These are phyloP conservation scores for Apiospora rasikravindrae DNA, from an alignment of 2,329 filamentous ascomycete genomes.

Conservation along the genomic window DNA sequence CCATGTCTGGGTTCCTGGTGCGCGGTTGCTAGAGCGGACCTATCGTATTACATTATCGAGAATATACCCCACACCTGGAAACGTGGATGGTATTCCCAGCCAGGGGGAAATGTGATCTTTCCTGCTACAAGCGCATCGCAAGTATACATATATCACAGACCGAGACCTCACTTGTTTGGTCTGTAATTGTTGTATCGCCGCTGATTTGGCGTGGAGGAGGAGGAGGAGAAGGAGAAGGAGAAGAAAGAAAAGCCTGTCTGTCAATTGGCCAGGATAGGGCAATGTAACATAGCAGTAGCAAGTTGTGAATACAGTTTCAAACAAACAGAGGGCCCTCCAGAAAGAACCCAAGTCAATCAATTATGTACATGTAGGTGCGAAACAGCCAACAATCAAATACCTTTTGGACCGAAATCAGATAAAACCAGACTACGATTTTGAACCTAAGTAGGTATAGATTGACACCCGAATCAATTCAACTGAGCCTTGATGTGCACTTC, in stretches of 20 bases:
- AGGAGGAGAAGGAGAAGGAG: neutral
- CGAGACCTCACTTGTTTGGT: neutral
- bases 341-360: neutral
- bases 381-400: no score
- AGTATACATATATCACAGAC: neutral
- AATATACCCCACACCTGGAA: neutral
- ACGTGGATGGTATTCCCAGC: neutral
- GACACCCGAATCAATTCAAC: no score
- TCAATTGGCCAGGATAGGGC: neutral
- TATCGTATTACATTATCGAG: constrained; percentile 10
- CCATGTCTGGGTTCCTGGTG: neutral
- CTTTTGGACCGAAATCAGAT: no score
- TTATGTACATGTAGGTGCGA: no score
- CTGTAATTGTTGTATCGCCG: neutral
- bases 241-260: neutral
- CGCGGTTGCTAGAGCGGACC: neutral
- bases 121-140: neutral
- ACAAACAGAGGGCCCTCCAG: neutral
- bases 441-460: no score
- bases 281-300: neutral
- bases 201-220: neutral
- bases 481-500: no score
- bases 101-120: neutral
- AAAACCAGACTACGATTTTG: no score
- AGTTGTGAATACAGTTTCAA: neutral